These are phyloP conservation scores for Candida taoyuanica DNA, from an alignment of 805 yeast species.

Conservation along the genomic window DNA sequence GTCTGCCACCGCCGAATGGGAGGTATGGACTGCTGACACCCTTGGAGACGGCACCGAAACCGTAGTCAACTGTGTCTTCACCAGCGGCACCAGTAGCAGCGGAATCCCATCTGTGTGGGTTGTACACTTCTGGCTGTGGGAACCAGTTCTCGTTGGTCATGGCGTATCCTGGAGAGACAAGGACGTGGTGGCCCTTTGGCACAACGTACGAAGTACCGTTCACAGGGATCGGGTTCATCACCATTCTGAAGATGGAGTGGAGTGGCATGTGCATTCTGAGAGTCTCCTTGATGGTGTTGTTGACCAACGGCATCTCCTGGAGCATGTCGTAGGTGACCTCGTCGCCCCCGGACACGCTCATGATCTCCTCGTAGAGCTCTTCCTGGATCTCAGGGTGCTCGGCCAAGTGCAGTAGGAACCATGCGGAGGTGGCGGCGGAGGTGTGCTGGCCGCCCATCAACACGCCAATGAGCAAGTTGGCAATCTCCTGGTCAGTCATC, in stretches of 20 bases:
- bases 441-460: constrained; percentile 99
- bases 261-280: constrained; percentile 94
- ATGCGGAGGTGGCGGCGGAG: constrained; percentile 91
- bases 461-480: constrained; percentile 89
- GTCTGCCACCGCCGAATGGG: constrained; percentile 99
- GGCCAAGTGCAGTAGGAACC: constrained; percentile 89
- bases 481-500: constrained; percentile 94
- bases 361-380: constrained; percentile 71
- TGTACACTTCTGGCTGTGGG: constrained; percentile 66
- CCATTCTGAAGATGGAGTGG: constrained; percentile 94
- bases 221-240: constrained; percentile 67
- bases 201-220: constrained; percentile 78
- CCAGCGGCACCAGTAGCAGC: constrained; percentile 19
- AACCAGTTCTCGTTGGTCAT: constrained; percentile 72
- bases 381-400: constrained; percentile 84
- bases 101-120: constrained; percentile 86
- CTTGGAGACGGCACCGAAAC: constrained; percentile 94
- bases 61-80: constrained; percentile 76
- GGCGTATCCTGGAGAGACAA: constrained; percentile 93
- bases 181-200: constrained; percentile 84
- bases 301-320: constrained; percentile 75
- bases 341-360: constrained; percentile 51
- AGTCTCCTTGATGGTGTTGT: constrained; percentile 85
- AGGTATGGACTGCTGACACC: constrained; percentile 95
- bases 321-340: constrained; percentile 79